Conservation (phyloP, 140 eudicot genomes). For the Bidens hawaiensis region DNA sequence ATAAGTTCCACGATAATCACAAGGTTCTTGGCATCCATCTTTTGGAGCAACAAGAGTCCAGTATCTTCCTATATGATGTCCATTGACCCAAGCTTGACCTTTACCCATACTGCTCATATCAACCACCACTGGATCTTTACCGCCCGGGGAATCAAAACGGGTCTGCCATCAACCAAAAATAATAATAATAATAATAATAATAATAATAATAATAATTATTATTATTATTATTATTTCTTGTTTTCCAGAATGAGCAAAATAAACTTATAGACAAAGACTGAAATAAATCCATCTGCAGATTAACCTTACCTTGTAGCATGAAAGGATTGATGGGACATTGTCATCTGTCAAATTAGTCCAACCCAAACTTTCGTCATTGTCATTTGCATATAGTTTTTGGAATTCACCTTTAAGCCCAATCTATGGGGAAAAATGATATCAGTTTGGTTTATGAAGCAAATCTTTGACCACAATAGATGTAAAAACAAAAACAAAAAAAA, state of each 20-base stretch:
- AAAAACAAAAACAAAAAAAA: slow-evolving; percentile 2
- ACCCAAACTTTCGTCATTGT: slow-evolving; percentile 31
- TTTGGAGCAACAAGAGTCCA: slow-evolving; percentile 83
- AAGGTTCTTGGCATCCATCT: slow-evolving; percentile 63
- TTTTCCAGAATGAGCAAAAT: not conserved
- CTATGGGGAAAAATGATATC: slow-evolving; percentile 32
- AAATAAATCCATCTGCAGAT: not conserved
- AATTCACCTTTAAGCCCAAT: slow-evolving; percentile 90
- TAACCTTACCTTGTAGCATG: slow-evolving; percentile 86
- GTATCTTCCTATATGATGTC: slow-evolving; percentile 94
- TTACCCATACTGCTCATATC: slow-evolving; percentile 88
- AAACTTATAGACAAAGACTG: not conserved
- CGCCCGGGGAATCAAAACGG: slow-evolving; percentile 68
- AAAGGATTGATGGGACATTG: slow-evolving; percentile 47
- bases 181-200: not conserved
- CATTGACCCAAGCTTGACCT: slow-evolving; percentile 96
- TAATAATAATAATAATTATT: too few relatives aligned
- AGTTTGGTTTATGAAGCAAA: slow-evolving; percentile 12
- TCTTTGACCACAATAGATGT: not conserved
- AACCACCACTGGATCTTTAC: slow-evolving; percentile 73
- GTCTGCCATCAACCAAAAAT: slow-evolving; percentile 45
- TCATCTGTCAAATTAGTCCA: slow-evolving; percentile 59
- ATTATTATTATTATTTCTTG: too few relatives aligned
- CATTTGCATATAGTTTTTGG: slow-evolving; percentile 38
- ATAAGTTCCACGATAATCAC: slow-evolving; percentile 85